Conservation (phyloP, 345 rosid species). For the Lepidium aucheri region DNA sequence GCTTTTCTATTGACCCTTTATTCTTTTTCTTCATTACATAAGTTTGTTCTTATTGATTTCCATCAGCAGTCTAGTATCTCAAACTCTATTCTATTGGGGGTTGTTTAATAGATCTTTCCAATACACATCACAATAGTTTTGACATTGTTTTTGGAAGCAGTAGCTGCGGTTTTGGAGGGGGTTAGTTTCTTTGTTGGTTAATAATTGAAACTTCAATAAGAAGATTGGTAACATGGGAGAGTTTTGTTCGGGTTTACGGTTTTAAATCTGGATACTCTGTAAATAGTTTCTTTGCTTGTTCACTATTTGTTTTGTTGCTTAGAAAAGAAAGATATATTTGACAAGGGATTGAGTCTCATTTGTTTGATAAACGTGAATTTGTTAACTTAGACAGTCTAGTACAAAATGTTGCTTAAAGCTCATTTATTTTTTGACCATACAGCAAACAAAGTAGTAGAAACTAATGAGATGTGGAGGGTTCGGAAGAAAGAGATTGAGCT, state of each 20-base stretch:
- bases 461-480: conserved; percentile 76
- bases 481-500: conserved; percentile 70
- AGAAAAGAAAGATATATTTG: background rate
- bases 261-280: background rate
- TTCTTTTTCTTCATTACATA: background rate
- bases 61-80: background rate
- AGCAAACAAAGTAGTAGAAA: conserved; percentile 84
- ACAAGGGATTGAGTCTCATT: background rate
- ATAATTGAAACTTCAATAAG: background rate
- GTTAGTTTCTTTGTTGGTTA: background rate
- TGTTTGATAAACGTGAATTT: background rate
- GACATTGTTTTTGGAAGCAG: background rate
- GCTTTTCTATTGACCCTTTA: background rate
- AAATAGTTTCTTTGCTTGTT: background rate
- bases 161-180: background rate
- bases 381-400: background rate
- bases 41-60: background rate
- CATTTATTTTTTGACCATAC: background rate
- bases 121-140: background rate
- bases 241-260: background rate
- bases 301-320: background rate
- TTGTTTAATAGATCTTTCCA: background rate
- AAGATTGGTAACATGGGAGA: background rate
- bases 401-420: background rate
- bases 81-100: background rate